Evolutionary conservation across 495 filamentous ascomycete species (phyloP).

Genomic region (Aspergillus asperescens): DNA sequence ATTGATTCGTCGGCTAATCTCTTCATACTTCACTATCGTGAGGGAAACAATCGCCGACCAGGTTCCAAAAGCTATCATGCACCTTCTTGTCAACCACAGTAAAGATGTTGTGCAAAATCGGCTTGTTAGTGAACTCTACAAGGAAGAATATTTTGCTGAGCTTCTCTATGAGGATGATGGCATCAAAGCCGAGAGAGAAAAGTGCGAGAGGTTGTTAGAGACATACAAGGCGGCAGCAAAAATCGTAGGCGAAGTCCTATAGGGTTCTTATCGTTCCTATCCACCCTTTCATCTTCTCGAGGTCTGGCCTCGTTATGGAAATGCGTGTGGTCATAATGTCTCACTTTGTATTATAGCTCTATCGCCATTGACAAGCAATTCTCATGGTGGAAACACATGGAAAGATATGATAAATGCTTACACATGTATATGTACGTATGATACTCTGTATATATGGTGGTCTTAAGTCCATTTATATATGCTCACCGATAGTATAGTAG

Average conservation of each 20-base stretch:
- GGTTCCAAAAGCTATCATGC: constrained; percentile 98
- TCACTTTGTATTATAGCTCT: constrained; percentile 2
- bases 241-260: constrained; percentile 95
- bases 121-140: constrained; percentile 91
- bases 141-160: constrained; percentile 87
- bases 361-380: background rate
- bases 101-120: constrained; percentile 97
- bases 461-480: background rate
- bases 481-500: background rate
- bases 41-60: constrained; percentile 96
- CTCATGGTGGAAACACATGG: background rate
- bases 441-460: background rate
- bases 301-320: background rate
- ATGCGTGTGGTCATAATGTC: background rate
- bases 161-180: constrained; percentile 94
- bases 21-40: constrained; percentile 97
- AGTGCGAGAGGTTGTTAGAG: constrained; percentile 88
- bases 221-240: constrained; percentile 97
- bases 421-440: background rate
- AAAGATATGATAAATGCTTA: background rate
- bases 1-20: constrained; percentile 91
- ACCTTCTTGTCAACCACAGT: constrained; percentile 94
- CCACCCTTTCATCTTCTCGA: background rate
- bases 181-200: constrained; percentile 95
- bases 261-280: constrained; percentile 23